phyloP scores from a whole-genome alignment of 1,139 yeast genomes.

The Protomyces arabidopsidicola region DNA sequence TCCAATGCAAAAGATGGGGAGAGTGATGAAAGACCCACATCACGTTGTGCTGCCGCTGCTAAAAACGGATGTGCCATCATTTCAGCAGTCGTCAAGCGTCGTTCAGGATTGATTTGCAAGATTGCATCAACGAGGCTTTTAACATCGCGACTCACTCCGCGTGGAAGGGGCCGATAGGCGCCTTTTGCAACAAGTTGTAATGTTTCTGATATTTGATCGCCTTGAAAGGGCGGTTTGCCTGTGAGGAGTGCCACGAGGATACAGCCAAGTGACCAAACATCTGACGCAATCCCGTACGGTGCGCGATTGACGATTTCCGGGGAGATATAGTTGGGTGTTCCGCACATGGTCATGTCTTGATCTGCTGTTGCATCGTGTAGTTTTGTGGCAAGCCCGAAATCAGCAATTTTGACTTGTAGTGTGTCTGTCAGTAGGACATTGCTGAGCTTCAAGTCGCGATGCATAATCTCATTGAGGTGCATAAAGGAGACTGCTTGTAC shows the following conservation, averaged over 20 bases:
- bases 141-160: slow-evolving; percentile 21
- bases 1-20: background rate
- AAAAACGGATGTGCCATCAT: slow-evolving; percentile 28
- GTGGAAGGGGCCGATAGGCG: slow-evolving; percentile 24
- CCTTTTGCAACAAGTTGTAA: slow-evolving; percentile 23
- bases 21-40: background rate
- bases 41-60: slow-evolving; percentile 1
- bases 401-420: slow-evolving; percentile 23
- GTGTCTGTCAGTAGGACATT: slow-evolving; percentile 39
- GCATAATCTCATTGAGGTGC: slow-evolving; percentile 64
- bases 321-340: slow-evolving; percentile 40
- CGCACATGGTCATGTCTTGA: slow-evolving; percentile 36
- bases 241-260: slow-evolving; percentile 56
- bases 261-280: slow-evolving; percentile 58
- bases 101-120: slow-evolving; percentile 26
- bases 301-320: slow-evolving; percentile 54
- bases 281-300: slow-evolving; percentile 53
- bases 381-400: slow-evolving; percentile 28
- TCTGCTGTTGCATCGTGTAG: slow-evolving; percentile 28
- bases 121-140: slow-evolving; percentile 23
- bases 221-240: slow-evolving; percentile 52
- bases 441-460: slow-evolving; percentile 83
- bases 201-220: slow-evolving; percentile 35
- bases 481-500: slow-evolving; percentile 66
- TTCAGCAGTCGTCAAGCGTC: slow-evolving; percentile 23